Percentiles rank a stretch among this genome's conserved stretches.
These are phyloP conservation scores for Ceriops tagal DNA, from an alignment of 345 rosid species.

Conservation along the genomic window DNA sequence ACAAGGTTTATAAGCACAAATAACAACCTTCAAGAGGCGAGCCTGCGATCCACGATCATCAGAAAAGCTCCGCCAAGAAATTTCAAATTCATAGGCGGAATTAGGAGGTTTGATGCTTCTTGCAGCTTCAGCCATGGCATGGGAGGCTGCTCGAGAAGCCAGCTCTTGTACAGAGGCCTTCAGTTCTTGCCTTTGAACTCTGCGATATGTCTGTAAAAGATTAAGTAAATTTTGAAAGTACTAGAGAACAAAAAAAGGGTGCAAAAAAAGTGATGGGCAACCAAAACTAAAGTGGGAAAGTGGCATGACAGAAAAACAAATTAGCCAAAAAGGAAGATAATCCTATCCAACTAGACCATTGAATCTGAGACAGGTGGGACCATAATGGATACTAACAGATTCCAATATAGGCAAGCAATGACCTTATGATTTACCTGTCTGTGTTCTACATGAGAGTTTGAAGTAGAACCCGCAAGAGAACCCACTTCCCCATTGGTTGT, in stretches of 20 bases:
- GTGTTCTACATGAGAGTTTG: conserved; percentile 26
- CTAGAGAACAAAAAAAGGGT: not conserved
- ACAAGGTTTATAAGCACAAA: not conserved
- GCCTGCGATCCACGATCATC: conserved; percentile 57
- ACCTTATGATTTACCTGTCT: conserved; percentile 15
- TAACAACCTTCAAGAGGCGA: conserved; percentile 67
- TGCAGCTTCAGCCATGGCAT: conserved; percentile 69
- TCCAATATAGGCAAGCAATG: conserved; percentile 1
- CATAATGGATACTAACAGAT: not conserved
- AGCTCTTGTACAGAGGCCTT: conserved; percentile 71
- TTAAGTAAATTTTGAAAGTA: not conserved
- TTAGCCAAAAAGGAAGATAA: too few species aligned
- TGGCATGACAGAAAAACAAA: not conserved
- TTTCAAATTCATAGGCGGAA: conserved; percentile 84
- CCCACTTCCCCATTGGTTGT: conserved; percentile 22
- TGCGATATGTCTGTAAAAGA: conserved; percentile 38
- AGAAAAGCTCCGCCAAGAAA: conserved; percentile 71
- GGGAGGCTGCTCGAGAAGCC: conserved; percentile 79
- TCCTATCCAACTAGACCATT: too few species aligned
- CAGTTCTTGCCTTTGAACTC: conserved; percentile 38
- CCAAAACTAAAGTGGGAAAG: not conserved
- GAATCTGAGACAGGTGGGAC: too few species aligned
- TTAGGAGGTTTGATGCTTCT: conserved; percentile 60
- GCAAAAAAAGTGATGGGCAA: not conserved
- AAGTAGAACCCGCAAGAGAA: conserved; percentile 24